Evolutionary conservation across 108 stramenopile genomes (phyloP).

Genomic region (Skeletonema potamos): DNA sequence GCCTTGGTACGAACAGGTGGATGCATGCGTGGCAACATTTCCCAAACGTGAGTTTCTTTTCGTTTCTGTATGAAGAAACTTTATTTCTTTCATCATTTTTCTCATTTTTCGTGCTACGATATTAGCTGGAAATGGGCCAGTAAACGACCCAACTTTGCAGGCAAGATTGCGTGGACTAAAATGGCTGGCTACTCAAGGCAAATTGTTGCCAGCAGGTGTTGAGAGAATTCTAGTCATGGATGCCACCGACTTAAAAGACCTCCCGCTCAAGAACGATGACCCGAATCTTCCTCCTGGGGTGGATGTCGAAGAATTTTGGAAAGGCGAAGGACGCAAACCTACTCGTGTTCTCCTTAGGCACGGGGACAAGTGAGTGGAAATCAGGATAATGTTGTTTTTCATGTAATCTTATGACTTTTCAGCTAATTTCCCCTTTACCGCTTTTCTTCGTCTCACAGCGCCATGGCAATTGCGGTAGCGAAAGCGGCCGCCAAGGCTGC

Average conservation of each 20-base stretch:
- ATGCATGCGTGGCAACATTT: conserved; percentile 74
- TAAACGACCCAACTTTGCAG: conserved; percentile 53
- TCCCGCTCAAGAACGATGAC: conserved; percentile 72
- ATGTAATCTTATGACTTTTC: background rate
- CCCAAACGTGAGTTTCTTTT: conserved; percentile 29
- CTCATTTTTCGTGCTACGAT: conserved; percentile 51
- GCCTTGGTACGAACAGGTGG: conserved; percentile 88
- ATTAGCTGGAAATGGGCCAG: conserved; percentile 61
- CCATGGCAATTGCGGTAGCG: conserved; percentile 77
- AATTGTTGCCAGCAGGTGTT: conserved; percentile 64
- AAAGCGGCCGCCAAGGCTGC: conserved; percentile 36
- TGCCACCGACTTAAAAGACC: conserved; percentile 78
- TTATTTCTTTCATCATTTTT: conserved; percentile 37
- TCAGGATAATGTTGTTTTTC: background rate
- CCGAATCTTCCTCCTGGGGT: conserved; percentile 63
- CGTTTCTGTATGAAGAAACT: background rate
- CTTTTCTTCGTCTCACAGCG: conserved; percentile 14
- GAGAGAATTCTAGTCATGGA: conserved; percentile 88
- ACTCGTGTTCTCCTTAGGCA: conserved; percentile 73
- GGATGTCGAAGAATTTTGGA: conserved; percentile 81
- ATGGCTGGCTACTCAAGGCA: conserved; percentile 81
- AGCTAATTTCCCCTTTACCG: too few relatives aligned
- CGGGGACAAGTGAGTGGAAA: conserved; percentile 46
- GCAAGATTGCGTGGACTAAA: conserved; percentile 74
- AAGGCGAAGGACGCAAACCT: conserved; percentile 63